These are phyloP conservation scores for Cordyceps cateniannulata DNA, from an alignment of 2,329 filamentous ascomycete genomes.

Conservation along the genomic window DNA sequence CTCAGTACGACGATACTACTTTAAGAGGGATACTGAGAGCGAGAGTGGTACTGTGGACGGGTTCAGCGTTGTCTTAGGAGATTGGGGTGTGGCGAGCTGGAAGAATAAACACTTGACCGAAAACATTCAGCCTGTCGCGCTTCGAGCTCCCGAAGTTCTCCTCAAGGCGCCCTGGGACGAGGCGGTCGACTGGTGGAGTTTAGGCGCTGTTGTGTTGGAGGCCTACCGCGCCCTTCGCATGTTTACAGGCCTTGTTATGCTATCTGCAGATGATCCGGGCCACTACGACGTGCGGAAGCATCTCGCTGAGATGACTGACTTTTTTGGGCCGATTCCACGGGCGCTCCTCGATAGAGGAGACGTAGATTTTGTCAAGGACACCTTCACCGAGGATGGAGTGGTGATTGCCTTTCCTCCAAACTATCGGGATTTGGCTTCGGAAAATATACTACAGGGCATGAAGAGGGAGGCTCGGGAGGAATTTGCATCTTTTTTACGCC, in stretches of 20 bases:
- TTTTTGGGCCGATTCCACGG: slow-evolving; percentile 16
- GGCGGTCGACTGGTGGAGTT: slow-evolving; percentile 18
- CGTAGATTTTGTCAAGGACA: not conserved
- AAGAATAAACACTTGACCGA: slow-evolving; percentile 16
- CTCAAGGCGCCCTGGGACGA: slow-evolving; percentile 18
- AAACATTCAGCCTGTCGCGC: slow-evolving; percentile 18
- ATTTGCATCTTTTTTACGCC: slow-evolving; percentile 13
- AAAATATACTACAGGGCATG: not conserved
- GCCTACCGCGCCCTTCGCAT: slow-evolving; percentile 15
- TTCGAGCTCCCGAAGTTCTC: slow-evolving; percentile 21
- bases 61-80: slow-evolving; percentile 16
- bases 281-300: slow-evolving; percentile 15
- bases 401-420: not conserved
- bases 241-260: slow-evolving; percentile 11
- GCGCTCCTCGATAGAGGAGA: slow-evolving; percentile 14
- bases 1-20: slow-evolving; percentile 15
- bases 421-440: not conserved
- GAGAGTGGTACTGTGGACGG: not conserved
- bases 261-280: not conserved
- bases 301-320: slow-evolving; percentile 15
- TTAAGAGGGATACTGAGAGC: slow-evolving; percentile 10
- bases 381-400: slow-evolving; percentile 14
- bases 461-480: slow-evolving; percentile 6
- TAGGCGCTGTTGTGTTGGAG: slow-evolving; percentile 17
- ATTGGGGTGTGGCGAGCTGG: slow-evolving; percentile 20